Evolutionary conservation across 2,329 filamentous ascomycete genomes (phyloP), one percentile per base, ranked within the genome.

Genomic region (Hypoxylon sp.): DNA sequence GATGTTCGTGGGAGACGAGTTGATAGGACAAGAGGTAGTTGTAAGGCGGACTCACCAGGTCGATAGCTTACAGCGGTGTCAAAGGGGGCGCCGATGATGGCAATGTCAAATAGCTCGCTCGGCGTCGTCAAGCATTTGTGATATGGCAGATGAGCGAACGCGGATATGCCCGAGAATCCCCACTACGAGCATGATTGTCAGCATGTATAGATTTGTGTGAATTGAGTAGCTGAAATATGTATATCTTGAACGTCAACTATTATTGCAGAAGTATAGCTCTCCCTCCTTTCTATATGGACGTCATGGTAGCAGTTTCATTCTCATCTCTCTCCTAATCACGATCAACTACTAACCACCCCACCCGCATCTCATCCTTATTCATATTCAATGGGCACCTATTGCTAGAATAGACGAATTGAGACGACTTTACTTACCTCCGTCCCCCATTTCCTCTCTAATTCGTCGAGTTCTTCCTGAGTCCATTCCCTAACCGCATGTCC

Each of bases 51-150:
- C 82, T 74, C 77, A 89, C 88, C 89, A 49, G 90, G 90, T 62
- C 91, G 85, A 79, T 92, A 93, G 72, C 85, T 89, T 44, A 92
- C 89, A 11, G 91, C 90, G 0, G 91, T 93, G 77, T 94, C 91
- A 75, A 94, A 94, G 0, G 91, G 91, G 0, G 87, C 90, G 4
- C 91, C 91, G 64, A 94, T 84, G 63, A 94, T 87, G 65, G 86
- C 91, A 73, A 94, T 92, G 77, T 94, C 91, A 75, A 88, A 93
- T 13, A 81, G 81, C 76, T 88, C 86, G 27, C 85, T 82, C 0
- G 90, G 90, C 51, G 86, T 86, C n/a, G 89, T 88, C 37, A 94
- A 84, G 74, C 91, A 94, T 76, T 90, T 92, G 70, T 88, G 84
- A 71, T 93, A 84, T 73, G 88, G 85, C 31, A 93, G 84, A 75